Evolutionary conservation across 768 basidiomycete species (phyloP).

Genomic region (Leccinum longicurvipes): DNA sequence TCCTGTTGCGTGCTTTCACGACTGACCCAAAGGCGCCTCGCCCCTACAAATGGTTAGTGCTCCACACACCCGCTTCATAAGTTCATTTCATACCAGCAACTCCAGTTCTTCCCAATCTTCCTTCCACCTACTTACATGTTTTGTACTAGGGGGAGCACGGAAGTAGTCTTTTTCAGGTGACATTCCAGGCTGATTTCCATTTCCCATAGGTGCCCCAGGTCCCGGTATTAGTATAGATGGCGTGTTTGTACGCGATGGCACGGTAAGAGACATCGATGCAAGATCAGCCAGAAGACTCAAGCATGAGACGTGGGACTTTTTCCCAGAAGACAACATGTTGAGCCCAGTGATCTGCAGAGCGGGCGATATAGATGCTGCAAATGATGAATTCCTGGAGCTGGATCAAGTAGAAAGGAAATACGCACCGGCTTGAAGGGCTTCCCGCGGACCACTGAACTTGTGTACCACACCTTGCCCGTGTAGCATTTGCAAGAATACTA

Average conservation of each 20-base stretch:
- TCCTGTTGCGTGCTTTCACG: slow-evolving; percentile 87
- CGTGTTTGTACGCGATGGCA: slow-evolving; percentile 12
- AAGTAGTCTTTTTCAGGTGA: slow-evolving; percentile 73
- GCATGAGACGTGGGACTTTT: slow-evolving; percentile 57
- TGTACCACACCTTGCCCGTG: slow-evolving; percentile 67
- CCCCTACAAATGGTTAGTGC: slow-evolving; percentile 45
- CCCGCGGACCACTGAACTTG: slow-evolving; percentile 51
- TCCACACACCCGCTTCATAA: not conserved
- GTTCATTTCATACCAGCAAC: slow-evolving; percentile 49
- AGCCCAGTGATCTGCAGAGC: slow-evolving; percentile 48
- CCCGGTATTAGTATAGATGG: slow-evolving; percentile 22
- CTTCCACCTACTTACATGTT: slow-evolving; percentile 78
- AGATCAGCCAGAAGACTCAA: slow-evolving; percentile 56
- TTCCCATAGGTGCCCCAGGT: slow-evolving; percentile 50
- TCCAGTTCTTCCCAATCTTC: slow-evolving; percentile 95
- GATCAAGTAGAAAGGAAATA: not conserved
- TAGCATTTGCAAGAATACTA: slow-evolving; percentile 83
- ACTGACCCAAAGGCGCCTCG: slow-evolving; percentile 93
- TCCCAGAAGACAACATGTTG: slow-evolving; percentile 57
- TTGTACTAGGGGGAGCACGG: slow-evolving; percentile 34
- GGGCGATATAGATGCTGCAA: slow-evolving; percentile 52
- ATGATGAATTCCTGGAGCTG: not conserved
- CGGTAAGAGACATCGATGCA: slow-evolving; percentile 38
- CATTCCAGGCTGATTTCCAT: slow-evolving; percentile 32
- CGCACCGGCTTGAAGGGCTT: slow-evolving; percentile 55